These are phyloP conservation scores for Ambrosiella cleistominuta DNA, from an alignment of 2,329 filamentous ascomycete species.

Conservation along the genomic window DNA sequence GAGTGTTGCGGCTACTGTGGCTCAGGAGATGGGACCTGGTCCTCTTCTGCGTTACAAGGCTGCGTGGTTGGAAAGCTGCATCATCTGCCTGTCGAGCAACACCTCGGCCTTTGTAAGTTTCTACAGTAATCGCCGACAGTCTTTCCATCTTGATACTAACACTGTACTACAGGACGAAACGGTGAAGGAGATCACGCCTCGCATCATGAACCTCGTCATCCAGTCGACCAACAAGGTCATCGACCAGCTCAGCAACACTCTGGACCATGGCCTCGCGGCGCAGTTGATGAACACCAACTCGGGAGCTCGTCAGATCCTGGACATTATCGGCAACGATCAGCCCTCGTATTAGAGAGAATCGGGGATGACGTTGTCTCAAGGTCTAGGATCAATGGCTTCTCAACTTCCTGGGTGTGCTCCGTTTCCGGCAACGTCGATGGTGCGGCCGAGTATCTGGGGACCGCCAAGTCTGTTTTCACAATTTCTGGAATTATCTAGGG, in stretches of 20 bases:
- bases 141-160: slow-evolving; percentile 16
- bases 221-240: slow-evolving; percentile 35
- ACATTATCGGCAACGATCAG: slow-evolving; percentile 12
- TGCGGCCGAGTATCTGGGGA: too few relatives aligned
- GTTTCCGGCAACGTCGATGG: too few relatives aligned
- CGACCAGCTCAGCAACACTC: slow-evolving; percentile 29
- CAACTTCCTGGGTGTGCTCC: too few relatives aligned
- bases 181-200: slow-evolving; percentile 36
- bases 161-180: slow-evolving; percentile 29
- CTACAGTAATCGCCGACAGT: neutral
- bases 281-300: slow-evolving; percentile 28
- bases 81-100: slow-evolving; percentile 34
- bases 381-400: neutral
- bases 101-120: slow-evolving; percentile 33
- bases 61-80: slow-evolving; percentile 41
- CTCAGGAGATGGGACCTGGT: slow-evolving; percentile 36
- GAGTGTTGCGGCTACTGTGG: slow-evolving; percentile 47
- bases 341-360: neutral
- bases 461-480: too few relatives aligned
- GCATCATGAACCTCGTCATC: slow-evolving; percentile 37
- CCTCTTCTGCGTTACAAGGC: slow-evolving; percentile 37
- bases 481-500: too few relatives aligned
- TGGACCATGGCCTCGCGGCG: slow-evolving; percentile 27
- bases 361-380: neutral
- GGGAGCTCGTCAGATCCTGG: slow-evolving; percentile 20